These are phyloP conservation scores for Cicer chorassanicum DNA, from an alignment of 306 rosid genomes.

Conservation along the genomic window DNA sequence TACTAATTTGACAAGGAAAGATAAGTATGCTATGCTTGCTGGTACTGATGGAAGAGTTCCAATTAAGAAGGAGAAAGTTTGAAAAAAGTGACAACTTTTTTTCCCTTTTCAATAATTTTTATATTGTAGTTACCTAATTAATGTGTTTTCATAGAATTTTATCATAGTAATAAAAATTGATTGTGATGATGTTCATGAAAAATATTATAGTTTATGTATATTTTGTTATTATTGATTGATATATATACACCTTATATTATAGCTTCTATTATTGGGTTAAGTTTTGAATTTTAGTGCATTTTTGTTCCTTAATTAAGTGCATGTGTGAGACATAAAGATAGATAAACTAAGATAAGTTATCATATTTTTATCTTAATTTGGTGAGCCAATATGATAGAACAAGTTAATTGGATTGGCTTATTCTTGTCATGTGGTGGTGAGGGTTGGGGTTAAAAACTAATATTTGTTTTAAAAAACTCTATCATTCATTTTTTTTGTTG, in stretches of 20 bases:
- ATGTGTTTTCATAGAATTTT: conserved; percentile 39
- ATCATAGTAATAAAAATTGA: conserved; percentile 47
- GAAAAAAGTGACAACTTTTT: conserved; percentile 2
- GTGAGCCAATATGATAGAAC: background rate
- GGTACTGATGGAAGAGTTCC: conserved; percentile 89
- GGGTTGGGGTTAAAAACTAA: too few species aligned
- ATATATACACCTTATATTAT: conserved; percentile 40
- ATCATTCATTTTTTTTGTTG: too few species aligned
- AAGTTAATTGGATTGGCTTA: background rate
- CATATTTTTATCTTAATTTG: background rate
- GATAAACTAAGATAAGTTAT: background rate
- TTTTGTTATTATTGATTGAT: conserved; percentile 27
- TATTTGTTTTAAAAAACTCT: too few species aligned
- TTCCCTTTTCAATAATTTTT: conserved; percentile 17
- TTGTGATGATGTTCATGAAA: conserved; percentile 31
- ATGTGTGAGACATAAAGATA: background rate
- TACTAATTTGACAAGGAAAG: conserved; percentile 85
- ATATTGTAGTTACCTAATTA: conserved; percentile 2
- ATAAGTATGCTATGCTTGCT: conserved; percentile 78
- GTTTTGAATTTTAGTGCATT: conserved; percentile 26
- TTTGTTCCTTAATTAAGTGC: background rate
- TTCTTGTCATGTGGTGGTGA: background rate
- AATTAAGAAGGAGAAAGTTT: conserved; percentile 56
- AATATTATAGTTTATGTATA: conserved; percentile 39
- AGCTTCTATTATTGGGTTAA: conserved; percentile 36